Evolutionary conservation across 2,329 filamentous ascomycete species (phyloP), one percentile per base, ranked within the genome.

Genomic region (Fusarium scirpi): DNA sequence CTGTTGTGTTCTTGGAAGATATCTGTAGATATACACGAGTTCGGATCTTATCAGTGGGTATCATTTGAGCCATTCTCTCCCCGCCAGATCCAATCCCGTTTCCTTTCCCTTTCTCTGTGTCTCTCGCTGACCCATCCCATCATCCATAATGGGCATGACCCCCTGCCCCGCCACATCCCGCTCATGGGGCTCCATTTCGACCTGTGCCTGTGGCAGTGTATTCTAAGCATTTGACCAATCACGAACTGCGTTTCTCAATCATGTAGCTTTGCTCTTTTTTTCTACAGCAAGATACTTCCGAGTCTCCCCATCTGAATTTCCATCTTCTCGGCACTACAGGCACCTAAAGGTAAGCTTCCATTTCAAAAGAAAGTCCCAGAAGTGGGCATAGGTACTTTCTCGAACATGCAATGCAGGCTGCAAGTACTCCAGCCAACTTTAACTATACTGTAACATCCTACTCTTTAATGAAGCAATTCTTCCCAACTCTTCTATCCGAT

Each of bases 111-210:
- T 45, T 46, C 58, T 54, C 48, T 61, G 44, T 45, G 18, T n/a
- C 13, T 25, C 30, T 48, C 53, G 49, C 65, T 61, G 46, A 56
- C 55, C 67, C 64, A 44, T 62, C 53, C 32, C 32, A 38, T 38
- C 34, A 30, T 30, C 34, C 10, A 25, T 61, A 56, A 48, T 27
- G 69, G 69, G 51, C 51, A 10, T 61, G 61, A 53, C 65, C 70
- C 57, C 69, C 57, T 18, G 59, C 71, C 62, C 73, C 73, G 71
- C 73, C 73, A 75, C 71, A 75, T 65, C 71, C 68, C 60, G 59
- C 65, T n/a, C 16, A 38, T 38, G 16, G 16, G 34, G 34, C 18
- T 61, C 60, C 64, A 51, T 55, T 64, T 70, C 51, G 64, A 58
- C 57, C 58, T 52, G 57, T 53, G 44, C 59, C 65, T 75, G 68